Conservation (phyloP, 208 protist genomes). For the Leishmania major region DNA sequence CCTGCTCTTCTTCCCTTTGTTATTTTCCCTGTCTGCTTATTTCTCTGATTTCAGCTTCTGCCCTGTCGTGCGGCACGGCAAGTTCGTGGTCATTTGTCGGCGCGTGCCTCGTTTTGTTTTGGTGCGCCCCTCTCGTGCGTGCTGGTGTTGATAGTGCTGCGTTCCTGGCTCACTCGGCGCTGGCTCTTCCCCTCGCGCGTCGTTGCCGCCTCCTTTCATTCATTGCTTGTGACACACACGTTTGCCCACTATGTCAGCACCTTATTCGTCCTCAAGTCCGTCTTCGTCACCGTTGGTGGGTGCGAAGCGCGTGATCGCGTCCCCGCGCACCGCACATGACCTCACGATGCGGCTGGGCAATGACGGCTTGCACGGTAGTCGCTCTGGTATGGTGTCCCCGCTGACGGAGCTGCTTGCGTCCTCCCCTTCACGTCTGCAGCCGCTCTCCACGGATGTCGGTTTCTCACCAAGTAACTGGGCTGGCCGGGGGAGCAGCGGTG, state of each 20-base stretch:
- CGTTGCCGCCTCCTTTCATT: neutral
- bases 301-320: slow-evolving; percentile 27
- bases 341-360: slow-evolving; percentile 24
- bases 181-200: neutral
- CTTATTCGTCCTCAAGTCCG: neutral
- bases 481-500: too few species aligned
- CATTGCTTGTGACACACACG: neutral
- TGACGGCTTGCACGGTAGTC: slow-evolving; percentile 7
- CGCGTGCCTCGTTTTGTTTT: slow-evolving; percentile 10
- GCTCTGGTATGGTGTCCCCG: slow-evolving; percentile 16
- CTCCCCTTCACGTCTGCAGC: slow-evolving; percentile 28
- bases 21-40: slow-evolving; percentile 2
- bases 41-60: neutral
- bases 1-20: neutral
- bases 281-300: slow-evolving; percentile 12
- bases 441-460: slow-evolving; percentile 10
- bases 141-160: neutral
- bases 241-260: neutral
- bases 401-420: slow-evolving; percentile 19
- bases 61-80: neutral
- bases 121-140: neutral
- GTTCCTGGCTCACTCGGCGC: neutral
- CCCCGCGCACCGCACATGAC: slow-evolving; percentile 20
- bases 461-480: slow-evolving; percentile 5
- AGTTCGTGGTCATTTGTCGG: neutral